Base-by-base conservation (phyloP, 2,329 filamentous ascomycete genomes). In the Ceratocystis cubensis region DNA sequence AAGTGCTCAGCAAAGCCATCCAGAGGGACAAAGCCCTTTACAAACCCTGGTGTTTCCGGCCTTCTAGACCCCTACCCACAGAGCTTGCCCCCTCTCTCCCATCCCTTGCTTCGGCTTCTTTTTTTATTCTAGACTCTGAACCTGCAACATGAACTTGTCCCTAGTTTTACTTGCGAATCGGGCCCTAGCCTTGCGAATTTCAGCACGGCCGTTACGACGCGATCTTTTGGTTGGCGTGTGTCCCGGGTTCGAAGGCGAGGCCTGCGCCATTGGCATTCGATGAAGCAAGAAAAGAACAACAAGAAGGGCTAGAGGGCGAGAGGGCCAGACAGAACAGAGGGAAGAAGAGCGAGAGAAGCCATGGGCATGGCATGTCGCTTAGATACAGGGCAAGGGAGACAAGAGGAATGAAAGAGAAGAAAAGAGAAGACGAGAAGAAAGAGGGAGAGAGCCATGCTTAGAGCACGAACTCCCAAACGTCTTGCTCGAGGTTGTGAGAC, bases 21-120 rank as follows among this genome's bases (percentile, higher is more conserved):
- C 33, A 37, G 33, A 37, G 10, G 33, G 33, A 37, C 33, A 10
- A 7, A 59, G 28, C 22, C 20, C 20, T 53, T 53, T 8, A 53
- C 20, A n/a, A 59, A 33, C 53, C 53, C 53, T 30, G 10, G 53
- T 59, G 53, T 59, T 59, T 20, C 53, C 28, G 53, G 53, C 13
- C 53, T 59, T 59, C 53, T 57, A 57, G 25, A 33, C 53, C 28
- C 28, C 53, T 59, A 53, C 48, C 25, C 33, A 1, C 22, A 25
- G 13, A 17, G 28, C 53, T 25, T 30, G 25, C 33, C 5, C 53
- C 28, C 5, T 17, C 25, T 30, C 25, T 7, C 28, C 6, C 53
- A 57, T 59, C 53, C 53, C 53, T 59, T 59, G 33, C 28, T 59
- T 30, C 13, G 53, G 28, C 53, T 59, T 59, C 28, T 59, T 59